Conservation (phyloP, 805 yeast genomes). For the Kazachstania africana region DNA sequence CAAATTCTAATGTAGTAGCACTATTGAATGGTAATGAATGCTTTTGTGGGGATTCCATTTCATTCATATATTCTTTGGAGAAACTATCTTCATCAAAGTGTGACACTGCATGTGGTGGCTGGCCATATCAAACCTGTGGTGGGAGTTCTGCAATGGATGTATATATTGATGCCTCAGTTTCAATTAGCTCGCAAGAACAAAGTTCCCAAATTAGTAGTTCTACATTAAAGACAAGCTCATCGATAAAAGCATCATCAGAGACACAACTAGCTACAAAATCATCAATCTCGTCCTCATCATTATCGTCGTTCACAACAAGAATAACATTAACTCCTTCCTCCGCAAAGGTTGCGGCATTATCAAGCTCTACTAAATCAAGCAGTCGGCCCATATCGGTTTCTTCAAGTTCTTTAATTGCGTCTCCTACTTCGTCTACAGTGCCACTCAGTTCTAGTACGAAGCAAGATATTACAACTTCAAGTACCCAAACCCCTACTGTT, state of each 20-base stretch:
- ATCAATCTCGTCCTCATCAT: background rate
- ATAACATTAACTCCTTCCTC: too few relatives aligned
- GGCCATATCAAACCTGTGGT: constrained; percentile 51
- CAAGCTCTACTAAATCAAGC: too few relatives aligned
- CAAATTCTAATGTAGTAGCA: constrained; percentile 39
- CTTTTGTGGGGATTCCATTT: constrained; percentile 46
- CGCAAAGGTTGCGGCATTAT: too few relatives aligned
- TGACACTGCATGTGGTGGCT: constrained; percentile 45
- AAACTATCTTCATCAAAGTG: constrained; percentile 36
- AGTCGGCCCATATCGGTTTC: too few relatives aligned
- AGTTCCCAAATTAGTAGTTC: background rate
- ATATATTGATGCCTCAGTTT: constrained; percentile 21
- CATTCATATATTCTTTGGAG: constrained; percentile 29
- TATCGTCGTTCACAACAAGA: background rate
- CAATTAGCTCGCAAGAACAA: background rate
- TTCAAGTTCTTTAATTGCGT: too few relatives aligned
- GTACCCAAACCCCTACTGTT: too few relatives aligned
- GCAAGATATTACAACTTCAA: too few relatives aligned
- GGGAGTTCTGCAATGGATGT: constrained; percentile 40
- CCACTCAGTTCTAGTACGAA: too few relatives aligned
- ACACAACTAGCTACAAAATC: too few relatives aligned
- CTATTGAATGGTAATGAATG: constrained; percentile 43
- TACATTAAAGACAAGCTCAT: background rate
- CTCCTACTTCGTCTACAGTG: too few relatives aligned
- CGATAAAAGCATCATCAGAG: background rate